Percentiles rank a stretch among this genome's conserved stretches.
Evolutionary conservation across 2,329 filamentous ascomycete genomes (phyloP).

Genomic region (Aureobasidium uvarum): DNA sequence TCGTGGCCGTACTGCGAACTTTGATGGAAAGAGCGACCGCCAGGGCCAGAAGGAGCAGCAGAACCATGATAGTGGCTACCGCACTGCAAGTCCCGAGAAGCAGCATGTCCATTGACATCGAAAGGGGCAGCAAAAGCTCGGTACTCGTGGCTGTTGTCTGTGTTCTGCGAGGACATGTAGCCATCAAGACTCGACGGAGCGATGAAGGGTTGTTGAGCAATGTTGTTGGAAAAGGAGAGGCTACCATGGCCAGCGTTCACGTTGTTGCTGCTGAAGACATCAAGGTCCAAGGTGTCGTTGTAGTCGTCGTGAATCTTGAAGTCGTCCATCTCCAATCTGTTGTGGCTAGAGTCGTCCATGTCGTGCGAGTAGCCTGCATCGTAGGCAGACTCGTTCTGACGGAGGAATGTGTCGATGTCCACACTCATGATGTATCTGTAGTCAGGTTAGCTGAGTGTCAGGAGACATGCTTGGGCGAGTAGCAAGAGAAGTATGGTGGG

Average conservation of each 20-base stretch:
- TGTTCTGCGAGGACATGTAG: no score
- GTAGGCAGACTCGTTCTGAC: neutral
- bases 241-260: neutral
- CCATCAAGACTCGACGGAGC: neutral
- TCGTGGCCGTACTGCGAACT: neutral
- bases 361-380: neutral
- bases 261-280: neutral
- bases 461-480: neutral
- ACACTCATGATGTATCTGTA: neutral
- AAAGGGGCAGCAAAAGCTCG: neutral
- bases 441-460: neutral
- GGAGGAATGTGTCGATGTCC: neutral
- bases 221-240: neutral
- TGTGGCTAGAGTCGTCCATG: neutral
- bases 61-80: neutral
- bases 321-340: neutral
- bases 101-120: neutral
- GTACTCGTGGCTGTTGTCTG: no score
- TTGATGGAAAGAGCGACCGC: neutral
- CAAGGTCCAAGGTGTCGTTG: neutral
- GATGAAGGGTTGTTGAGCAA: neutral
- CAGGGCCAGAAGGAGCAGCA: neutral
- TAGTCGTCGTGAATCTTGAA: neutral
- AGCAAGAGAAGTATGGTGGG: neutral
- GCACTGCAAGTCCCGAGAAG: neutral